Evolutionary conservation across 78 protist genomes (phyloP).

Genomic region (Guillardia theta): DNA sequence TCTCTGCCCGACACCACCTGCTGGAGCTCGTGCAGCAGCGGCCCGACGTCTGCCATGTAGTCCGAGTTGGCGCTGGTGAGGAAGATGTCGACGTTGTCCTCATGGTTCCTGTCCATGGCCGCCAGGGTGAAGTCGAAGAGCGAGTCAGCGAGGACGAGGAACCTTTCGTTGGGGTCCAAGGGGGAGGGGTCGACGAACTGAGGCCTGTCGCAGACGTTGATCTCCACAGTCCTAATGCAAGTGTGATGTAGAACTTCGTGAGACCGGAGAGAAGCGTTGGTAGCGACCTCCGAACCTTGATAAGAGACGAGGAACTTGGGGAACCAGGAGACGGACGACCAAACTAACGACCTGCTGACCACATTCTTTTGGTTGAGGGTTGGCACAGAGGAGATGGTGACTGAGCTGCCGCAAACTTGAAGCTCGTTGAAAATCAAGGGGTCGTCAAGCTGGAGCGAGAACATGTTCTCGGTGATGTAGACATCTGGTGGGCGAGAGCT

Average conservation of each 20-base stretch:
- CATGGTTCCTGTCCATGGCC: background rate
- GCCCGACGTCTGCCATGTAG: background rate
- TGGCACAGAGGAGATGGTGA: no score
- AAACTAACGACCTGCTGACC: no score
- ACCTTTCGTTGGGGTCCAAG: background rate
- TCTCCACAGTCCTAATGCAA: background rate
- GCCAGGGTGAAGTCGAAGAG: background rate
- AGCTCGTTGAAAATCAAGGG: no score
- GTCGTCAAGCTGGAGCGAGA: no score
- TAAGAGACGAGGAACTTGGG: no score
- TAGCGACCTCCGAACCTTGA: no score
- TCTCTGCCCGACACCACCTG: constrained; percentile 1
- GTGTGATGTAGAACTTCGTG: no score
- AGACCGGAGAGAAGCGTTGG: no score
- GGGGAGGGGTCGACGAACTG: constrained; percentile 15
- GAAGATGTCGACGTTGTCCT: background rate
- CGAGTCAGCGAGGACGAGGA: background rate
- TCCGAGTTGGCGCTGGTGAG: background rate
- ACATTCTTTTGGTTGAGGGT: no score
- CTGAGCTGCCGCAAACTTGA: no score
- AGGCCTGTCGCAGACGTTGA: background rate
- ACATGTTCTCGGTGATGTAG: background rate
- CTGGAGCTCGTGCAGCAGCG: background rate
- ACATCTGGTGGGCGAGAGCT: background rate
- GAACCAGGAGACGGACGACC: no score